Conservation (phyloP, 768 basidiomycete species). For the Termitomyces sp. region DNA sequence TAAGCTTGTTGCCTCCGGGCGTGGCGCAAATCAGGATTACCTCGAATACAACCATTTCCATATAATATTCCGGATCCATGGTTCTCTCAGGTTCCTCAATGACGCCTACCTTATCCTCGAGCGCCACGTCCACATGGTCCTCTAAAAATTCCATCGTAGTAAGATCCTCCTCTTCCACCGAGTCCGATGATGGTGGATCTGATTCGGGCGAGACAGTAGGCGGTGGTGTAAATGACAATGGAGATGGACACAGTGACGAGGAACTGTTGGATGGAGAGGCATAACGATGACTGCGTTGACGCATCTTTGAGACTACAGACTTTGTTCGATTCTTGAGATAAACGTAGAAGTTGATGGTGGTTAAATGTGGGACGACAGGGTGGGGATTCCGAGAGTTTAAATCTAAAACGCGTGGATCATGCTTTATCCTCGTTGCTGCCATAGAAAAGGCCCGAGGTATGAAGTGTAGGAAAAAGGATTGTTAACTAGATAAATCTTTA, state of each 20-base stretch:
- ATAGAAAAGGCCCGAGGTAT: neutral
- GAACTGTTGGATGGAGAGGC: neutral
- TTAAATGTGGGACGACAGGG: neutral
- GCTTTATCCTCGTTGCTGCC: neutral
- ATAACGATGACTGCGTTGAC: neutral
- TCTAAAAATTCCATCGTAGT: neutral
- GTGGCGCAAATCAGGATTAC: neutral
- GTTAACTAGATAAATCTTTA: neutral
- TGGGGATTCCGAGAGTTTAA: neutral
- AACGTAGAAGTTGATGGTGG: neutral
- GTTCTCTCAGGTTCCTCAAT: neutral
- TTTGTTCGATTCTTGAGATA: neutral
- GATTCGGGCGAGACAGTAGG: neutral
- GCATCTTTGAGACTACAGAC: neutral
- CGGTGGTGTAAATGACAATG: neutral
- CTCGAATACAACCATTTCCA: conserved; percentile 6
- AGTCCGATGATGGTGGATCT: neutral
- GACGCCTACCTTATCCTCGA: neutral
- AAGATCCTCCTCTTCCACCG: neutral
- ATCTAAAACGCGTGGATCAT: neutral
- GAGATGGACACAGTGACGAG: neutral
- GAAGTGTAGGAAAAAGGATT: neutral
- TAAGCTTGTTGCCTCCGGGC: neutral
- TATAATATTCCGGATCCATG: conserved; percentile 4
- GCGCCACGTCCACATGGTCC: neutral